Evolutionary conservation across 257 asterid species (phyloP), one percentile per base, ranked within the genome.

Genomic region (Gentiana dahurica): DNA sequence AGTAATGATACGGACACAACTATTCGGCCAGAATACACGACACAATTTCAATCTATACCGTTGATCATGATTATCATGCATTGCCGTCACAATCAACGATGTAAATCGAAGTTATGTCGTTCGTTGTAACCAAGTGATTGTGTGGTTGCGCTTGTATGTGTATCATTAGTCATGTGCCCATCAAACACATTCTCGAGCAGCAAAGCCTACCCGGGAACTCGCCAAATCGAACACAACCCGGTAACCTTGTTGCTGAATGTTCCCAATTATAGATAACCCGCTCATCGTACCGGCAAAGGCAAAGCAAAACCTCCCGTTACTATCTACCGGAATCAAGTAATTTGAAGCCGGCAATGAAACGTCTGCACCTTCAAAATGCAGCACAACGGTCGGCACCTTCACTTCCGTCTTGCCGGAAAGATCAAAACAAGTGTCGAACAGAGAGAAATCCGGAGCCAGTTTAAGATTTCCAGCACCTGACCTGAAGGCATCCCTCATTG

Each of bases 231-330:
- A 87, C 62, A 63, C 24, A 66, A 90, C 94, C 73, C 98, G 89
- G 60, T 78, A 84, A 79, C 95, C 91, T 62, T 87, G 96, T 57
- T 90, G 98, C 77, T 90, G 98, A 41, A 77, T 64, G 36, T 84
- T 90, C 6, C 98, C 98, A 57, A 90, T 84, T 38, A 90, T 84
- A 5, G 87, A 80, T 65, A 80, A 63, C 12, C 74, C n/a, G n/a
- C 75, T 80, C 5, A 54, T 24, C 64, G 79, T 66, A 45, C 61
- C 74, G 38, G 98, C 95, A 58, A 90, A 90, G 0, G 96, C 98
- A 3, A 84, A 65, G 71, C 98, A 90, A 69, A 67, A 80, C 9
- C 61, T 81, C 12, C 95, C 94, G 46, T 33, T 8, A 2, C 57
- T 49, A 35, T 77, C 78, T 56, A 87, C 94, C 77, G 87, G 87